phyloP scores from a whole-genome alignment of 257 asterid genomes.

The Solanum tarapatanum region DNA sequence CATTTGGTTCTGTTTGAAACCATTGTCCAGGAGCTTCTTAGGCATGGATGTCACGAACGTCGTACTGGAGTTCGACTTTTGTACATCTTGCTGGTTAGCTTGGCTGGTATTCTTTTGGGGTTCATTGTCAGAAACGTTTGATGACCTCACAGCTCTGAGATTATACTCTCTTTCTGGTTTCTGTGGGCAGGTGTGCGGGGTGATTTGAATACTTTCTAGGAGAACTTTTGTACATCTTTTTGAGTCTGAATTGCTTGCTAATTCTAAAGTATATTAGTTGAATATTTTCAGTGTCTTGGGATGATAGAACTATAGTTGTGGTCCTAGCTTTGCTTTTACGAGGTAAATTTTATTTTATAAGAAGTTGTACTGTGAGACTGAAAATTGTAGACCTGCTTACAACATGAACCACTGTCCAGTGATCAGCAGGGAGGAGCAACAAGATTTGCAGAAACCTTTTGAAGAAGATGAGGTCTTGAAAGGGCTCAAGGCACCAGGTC shows the following conservation, averaged over 20 bases:
- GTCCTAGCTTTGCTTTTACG: neutral
- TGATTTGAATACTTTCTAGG: neutral
- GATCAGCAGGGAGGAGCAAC: too few relatives aligned
- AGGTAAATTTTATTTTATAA: neutral
- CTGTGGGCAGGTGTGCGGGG: neutral
- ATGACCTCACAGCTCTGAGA: neutral
- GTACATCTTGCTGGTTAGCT: neutral
- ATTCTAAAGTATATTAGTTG: neutral
- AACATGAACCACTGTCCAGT: too few relatives aligned
- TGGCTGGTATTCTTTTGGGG: conserved; percentile 5
- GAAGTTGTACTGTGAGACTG: too few relatives aligned
- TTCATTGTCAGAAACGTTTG: neutral
- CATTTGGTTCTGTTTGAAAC: neutral
- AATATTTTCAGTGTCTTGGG: neutral
- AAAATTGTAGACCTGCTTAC: too few relatives aligned
- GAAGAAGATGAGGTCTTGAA: too few relatives aligned
- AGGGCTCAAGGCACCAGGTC: too few relatives aligned
- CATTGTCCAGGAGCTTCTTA: neutral
- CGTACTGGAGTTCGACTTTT: neutral
- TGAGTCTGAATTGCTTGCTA: neutral
- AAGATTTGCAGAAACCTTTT: too few relatives aligned
- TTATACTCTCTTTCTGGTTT: neutral
- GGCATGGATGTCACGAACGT: neutral
- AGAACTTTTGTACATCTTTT: neutral
- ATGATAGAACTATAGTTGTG: neutral